Evolutionary conservation across 1,284 basidiomycete genomes (phyloP).

Genomic region (Trichosporon ovoides): DNA sequence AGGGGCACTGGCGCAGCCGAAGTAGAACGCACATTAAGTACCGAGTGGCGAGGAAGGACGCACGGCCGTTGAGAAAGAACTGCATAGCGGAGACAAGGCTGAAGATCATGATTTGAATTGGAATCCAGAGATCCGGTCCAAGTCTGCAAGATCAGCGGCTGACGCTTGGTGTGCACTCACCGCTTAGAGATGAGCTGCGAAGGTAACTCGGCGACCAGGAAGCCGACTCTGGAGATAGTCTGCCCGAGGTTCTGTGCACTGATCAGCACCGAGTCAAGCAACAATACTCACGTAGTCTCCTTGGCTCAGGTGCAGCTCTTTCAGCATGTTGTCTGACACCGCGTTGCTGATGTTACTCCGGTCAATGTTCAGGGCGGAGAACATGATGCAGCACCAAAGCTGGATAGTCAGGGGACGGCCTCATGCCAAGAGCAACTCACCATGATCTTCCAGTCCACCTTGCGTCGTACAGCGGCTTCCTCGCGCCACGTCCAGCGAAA

Average conservation of each 20-base stretch:
- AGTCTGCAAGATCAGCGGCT: conserved; percentile 14
- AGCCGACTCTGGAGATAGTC: conserved; percentile 34
- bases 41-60: conserved; percentile 39
- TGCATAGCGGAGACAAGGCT: conserved; percentile 35
- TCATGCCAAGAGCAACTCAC: neutral
- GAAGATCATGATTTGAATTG: conserved; percentile 42
- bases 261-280: neutral
- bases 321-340: conserved; percentile 44
- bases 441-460: conserved; percentile 61
- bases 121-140: conserved; percentile 46
- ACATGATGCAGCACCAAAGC: conserved; percentile 16
- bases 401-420: neutral
- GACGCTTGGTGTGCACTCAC: conserved; percentile 1
- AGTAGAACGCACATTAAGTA: neutral
- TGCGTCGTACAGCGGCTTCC: conserved; percentile 59
- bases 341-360: conserved; percentile 38
- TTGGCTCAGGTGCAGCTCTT: conserved; percentile 40
- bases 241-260: conserved; percentile 29
- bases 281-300: conserved; percentile 30
- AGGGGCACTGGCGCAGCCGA: conserved; percentile 10
- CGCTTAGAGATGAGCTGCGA: conserved; percentile 21
- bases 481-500: conserved; percentile 67
- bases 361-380: conserved; percentile 39
- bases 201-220: conserved; percentile 42
- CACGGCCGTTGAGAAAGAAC: conserved; percentile 25